These are phyloP conservation scores for Ceratocystis ficicola DNA, from an alignment of 2,329 filamentous ascomycete species.

Conservation along the genomic window DNA sequence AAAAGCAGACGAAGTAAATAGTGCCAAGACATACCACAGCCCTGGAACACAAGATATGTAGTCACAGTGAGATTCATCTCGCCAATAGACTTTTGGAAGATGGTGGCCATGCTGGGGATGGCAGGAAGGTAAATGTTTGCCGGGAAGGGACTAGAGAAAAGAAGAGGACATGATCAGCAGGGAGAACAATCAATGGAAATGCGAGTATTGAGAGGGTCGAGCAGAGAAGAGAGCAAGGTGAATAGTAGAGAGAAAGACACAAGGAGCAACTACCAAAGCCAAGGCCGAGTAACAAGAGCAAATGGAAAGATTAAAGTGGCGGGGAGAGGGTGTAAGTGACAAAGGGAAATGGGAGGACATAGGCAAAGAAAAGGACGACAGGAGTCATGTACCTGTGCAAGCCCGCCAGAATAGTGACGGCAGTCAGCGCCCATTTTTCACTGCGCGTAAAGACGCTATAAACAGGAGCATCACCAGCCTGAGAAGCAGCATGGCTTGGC, in stretches of 20 bases:
- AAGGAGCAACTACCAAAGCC: not conserved
- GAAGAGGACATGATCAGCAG: not conserved
- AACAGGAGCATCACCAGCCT: not conserved
- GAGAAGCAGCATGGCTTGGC: not conserved
- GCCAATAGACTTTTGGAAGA: conserved; percentile 28
- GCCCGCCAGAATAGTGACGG: conserved; percentile 26
- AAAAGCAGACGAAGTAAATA: conserved; percentile 1
- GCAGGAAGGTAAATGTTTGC: conserved; percentile 31
- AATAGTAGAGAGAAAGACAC: not conserved
- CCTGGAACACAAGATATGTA: conserved; percentile 29
- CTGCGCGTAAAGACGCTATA: conserved; percentile 26
- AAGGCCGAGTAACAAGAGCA: not conserved
- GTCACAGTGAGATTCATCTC: conserved; percentile 29
- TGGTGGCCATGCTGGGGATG: conserved; percentile 26
- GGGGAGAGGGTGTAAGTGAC: not conserved
- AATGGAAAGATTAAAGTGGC: not conserved
- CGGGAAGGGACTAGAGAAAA: conserved; percentile 27
- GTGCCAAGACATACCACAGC: conserved; percentile 21
- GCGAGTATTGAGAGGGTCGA: not conserved
- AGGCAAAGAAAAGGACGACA: no score
- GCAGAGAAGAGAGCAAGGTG: not conserved
- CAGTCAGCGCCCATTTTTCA: conserved; percentile 27
- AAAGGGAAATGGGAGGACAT: not conserved
- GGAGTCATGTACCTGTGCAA: conserved; percentile 23
- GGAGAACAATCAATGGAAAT: no score